Evolutionary conservation across 306 rosid genomes (phyloP).

Genomic region (Rubus parviflorus): DNA sequence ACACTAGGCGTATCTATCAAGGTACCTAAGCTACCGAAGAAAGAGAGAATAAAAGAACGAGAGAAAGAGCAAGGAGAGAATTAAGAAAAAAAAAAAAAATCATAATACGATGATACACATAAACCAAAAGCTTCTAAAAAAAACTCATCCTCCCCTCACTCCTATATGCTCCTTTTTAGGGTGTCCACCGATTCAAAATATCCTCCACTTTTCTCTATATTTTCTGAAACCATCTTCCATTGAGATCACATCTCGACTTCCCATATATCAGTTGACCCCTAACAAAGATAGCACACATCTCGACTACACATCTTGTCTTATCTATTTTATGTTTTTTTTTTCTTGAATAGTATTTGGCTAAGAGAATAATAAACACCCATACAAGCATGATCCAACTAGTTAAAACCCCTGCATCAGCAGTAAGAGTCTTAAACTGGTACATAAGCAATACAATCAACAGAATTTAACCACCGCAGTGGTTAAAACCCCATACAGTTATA

Average conservation of each 20-base stretch:
- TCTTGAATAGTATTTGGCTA: background rate
- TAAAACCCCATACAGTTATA: background rate
- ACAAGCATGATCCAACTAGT: background rate
- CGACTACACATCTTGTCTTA: background rate
- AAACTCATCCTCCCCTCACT: background rate
- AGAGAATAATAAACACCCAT: background rate
- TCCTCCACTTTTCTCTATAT: background rate
- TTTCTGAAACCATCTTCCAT: background rate
- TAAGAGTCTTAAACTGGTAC: background rate
- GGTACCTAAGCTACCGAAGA: conserved; percentile 15
- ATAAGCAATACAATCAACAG: background rate
- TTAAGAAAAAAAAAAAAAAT: background rate
- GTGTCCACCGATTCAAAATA: background rate
- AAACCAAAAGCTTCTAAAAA: background rate
- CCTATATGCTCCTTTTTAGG: background rate
- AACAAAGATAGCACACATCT: background rate
- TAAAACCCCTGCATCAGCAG: background rate
- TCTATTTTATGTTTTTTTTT: background rate
- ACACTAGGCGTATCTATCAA: conserved; percentile 21
- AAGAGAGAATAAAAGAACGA: background rate
- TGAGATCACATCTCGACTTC: background rate
- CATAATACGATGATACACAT: background rate
- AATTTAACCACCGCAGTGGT: background rate
- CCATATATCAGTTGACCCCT: background rate
- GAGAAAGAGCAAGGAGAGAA: background rate